Conservation (phyloP, 2,329 filamentous ascomycete species). For the Aspergillus fumigatus region DNA sequence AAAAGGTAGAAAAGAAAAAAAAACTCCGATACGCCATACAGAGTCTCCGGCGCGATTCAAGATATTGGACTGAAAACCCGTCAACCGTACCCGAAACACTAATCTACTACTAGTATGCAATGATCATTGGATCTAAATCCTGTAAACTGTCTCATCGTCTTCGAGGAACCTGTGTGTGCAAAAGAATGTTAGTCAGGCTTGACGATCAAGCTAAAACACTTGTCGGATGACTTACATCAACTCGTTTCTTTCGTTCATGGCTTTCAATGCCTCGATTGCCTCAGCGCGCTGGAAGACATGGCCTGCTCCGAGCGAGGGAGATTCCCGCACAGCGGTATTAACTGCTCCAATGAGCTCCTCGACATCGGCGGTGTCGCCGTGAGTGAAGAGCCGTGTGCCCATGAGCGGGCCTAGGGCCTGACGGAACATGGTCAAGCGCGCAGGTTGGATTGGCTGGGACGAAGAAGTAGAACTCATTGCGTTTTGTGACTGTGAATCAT, state of each 20-base stretch:
- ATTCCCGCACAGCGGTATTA: conserved; percentile 61
- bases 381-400: conserved; percentile 75
- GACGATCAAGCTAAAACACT: not conserved
- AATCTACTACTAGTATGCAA: not conserved
- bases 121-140: conserved; percentile 49
- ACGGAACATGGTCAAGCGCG: conserved; percentile 70
- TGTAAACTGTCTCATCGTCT: conserved; percentile 62
- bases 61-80: conserved; percentile 1
- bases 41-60: not conserved
- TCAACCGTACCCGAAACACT: not conserved
- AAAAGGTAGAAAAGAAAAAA: not conserved
- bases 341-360: conserved; percentile 72
- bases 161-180: conserved; percentile 38
- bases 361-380: conserved; percentile 70
- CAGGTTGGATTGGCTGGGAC: conserved; percentile 41
- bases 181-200: conserved; percentile 10
- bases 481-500: conserved; percentile 45
- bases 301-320: conserved; percentile 44
- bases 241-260: conserved; percentile 78
- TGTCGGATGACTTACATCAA: conserved; percentile 69
- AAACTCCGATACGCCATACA: conserved; percentile 5
- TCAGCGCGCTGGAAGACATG: conserved; percentile 65
- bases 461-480: conserved; percentile 39
- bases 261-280: conserved; percentile 69
- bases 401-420: conserved; percentile 77